phyloP scores from a whole-genome alignment of 257 asterid species.

The Avicennia marina region DNA sequence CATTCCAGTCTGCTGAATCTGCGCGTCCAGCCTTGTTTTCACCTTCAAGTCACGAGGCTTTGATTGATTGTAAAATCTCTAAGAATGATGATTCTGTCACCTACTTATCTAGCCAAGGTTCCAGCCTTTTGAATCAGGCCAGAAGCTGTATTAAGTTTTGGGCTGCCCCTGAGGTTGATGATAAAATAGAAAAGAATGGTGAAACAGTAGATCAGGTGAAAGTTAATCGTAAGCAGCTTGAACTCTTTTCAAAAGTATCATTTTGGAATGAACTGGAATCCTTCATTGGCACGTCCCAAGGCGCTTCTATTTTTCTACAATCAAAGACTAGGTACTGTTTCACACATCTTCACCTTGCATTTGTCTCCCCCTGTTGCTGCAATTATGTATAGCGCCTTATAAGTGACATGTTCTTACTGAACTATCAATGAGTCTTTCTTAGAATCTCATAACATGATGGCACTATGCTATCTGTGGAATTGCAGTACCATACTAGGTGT shows the following conservation, averaged over 20 bases:
- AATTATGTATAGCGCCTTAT: too few species aligned
- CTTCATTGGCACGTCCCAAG: conserved; percentile 45
- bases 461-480: neutral
- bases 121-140: conserved; percentile 25
- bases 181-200: conserved; percentile 21
- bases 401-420: too few species aligned
- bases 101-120: conserved; percentile 22
- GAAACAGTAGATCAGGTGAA: conserved; percentile 21
- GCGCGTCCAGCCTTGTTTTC: conserved; percentile 33
- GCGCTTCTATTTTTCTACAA: conserved; percentile 38
- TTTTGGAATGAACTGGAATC: conserved; percentile 66
- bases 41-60: conserved; percentile 34
- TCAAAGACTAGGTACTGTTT: conserved; percentile 62
- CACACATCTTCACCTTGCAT: neutral
- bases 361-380: too few species aligned
- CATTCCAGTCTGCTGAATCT: conserved; percentile 20
- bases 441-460: neutral
- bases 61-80: conserved; percentile 15
- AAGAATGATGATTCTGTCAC: conserved; percentile 16
- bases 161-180: conserved; percentile 27
- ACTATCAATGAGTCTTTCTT: too few species aligned
- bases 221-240: conserved; percentile 21
- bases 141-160: conserved; percentile 38
- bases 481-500: too few species aligned
- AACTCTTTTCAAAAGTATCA: conserved; percentile 41